Conservation (phyloP, 1,139 yeast genomes). For the Blastobotrys capitulatus region DNA sequence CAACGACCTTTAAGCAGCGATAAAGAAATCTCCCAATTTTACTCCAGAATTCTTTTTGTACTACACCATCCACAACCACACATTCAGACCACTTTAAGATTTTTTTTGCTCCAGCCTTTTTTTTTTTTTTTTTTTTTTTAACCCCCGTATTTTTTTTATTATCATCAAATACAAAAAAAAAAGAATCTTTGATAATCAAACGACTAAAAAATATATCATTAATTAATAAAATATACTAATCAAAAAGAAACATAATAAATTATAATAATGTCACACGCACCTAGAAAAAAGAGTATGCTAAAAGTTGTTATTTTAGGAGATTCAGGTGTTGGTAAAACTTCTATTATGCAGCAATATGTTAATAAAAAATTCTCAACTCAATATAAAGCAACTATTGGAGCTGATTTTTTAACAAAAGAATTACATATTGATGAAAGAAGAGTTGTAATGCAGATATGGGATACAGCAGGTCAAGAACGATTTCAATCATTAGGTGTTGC, state of each 20-base stretch:
- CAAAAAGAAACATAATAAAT: neutral
- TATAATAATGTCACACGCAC: constrained; percentile 9
- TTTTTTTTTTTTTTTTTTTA: neutral
- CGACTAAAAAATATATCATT: too few species aligned
- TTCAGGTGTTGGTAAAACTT: constrained; percentile 97
- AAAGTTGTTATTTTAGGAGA: constrained; percentile 95
- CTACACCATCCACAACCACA: too few species aligned
- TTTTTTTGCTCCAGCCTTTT: neutral
- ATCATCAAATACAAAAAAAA: too few species aligned
- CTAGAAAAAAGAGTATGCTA: constrained; percentile 78
- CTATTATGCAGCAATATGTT: constrained; percentile 92
- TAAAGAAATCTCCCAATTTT: too few species aligned
- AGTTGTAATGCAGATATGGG: constrained; percentile 86
- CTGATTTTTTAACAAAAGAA: constrained; percentile 92
- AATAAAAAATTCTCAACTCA: constrained; percentile 93
- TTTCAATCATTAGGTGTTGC: constrained; percentile 96
- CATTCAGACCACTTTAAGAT: neutral
- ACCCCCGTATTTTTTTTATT: neutral
- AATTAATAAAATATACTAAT: neutral
- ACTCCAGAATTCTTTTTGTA: too few species aligned
- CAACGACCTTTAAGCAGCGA: too few species aligned
- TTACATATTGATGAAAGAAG: constrained; percentile 74
- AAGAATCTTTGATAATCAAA: too few species aligned
- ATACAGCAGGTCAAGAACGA: constrained; percentile 84
- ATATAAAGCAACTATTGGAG: constrained; percentile 97